Conservation (phyloP, 192 early-diverging fungal species). For the Backusella tarrabulga region DNA sequence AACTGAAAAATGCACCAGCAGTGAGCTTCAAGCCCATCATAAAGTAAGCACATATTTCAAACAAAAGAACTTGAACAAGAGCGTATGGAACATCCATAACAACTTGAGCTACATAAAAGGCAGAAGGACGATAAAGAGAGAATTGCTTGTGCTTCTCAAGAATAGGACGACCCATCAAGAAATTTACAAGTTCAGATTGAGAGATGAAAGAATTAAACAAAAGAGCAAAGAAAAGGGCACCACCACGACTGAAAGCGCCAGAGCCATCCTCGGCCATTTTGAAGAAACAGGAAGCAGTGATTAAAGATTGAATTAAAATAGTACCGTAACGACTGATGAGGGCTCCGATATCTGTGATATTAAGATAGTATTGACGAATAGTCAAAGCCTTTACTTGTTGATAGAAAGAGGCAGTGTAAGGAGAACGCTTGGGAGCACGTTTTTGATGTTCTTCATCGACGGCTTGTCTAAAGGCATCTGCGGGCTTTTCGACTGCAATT, state of each 20-base stretch:
- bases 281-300: slow-evolving; percentile 72
- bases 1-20: slow-evolving; percentile 53
- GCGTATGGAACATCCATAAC: slow-evolving; percentile 51
- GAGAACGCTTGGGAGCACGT: slow-evolving; percentile 45
- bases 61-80: slow-evolving; percentile 46
- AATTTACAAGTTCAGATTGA: slow-evolving; percentile 66
- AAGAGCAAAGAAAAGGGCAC: slow-evolving; percentile 68
- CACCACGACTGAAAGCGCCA: slow-evolving; percentile 80
- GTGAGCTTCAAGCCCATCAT: slow-evolving; percentile 41
- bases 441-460: slow-evolving; percentile 57
- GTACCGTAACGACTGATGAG: slow-evolving; percentile 57
- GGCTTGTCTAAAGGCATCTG: slow-evolving; percentile 42
- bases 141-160: slow-evolving; percentile 78
- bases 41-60: slow-evolving; percentile 58
- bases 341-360: slow-evolving; percentile 49
- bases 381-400: slow-evolving; percentile 61
- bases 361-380: slow-evolving; percentile 63
- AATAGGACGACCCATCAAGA: slow-evolving; percentile 70
- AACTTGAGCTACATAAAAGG: slow-evolving; percentile 55
- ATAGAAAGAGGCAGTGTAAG: slow-evolving; percentile 64
- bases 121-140: slow-evolving; percentile 63
- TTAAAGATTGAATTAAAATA: slow-evolving; percentile 60
- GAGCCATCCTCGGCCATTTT: slow-evolving; percentile 48
- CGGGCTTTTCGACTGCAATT: slow-evolving; percentile 18
- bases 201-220: slow-evolving; percentile 55